Base-by-base conservation (phyloP, 305 asterid genomes). In the Fraxinus greggii region DNA sequence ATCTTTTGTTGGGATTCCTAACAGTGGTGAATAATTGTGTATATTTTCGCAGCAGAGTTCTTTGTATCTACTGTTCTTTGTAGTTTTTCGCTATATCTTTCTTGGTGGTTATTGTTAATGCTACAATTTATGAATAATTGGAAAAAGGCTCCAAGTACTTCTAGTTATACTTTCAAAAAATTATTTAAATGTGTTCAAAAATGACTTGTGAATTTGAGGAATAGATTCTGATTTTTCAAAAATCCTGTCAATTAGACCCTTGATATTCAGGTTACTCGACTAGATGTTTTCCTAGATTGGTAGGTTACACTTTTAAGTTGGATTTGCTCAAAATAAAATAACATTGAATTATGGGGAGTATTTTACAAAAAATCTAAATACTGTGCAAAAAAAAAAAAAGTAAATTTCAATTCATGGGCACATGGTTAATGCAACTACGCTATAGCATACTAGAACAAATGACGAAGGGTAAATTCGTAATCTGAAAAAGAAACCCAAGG, bases 1-100 rank as follows among this genome's bases (percentile, higher is more conserved):
- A 84, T 74, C 7, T 77, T 65, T 72, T 88, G 74, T 51, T 79
- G 45, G 82, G 59, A 40, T 29, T 78, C 75, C 29, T 5, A 59
- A 38, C 42, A 24, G 7, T 45, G 72, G 83, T 79, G 77, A 63
- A 54, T 56, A 48, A 75, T 75, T 79, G 80, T 83, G 72, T 70
- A 76, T 54, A 33, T 73, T 75, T 61, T 59, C 15, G 29, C 31
- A 19, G 65, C 70, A 0, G 65, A 56, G 26, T n/a, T 56, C 12
- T n/a, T 54, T 3, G 24, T 48, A 15, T 48, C 59, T 48, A 17
- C 59, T 2, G 51, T 45, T 45, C 6, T n/a, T 54, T 51, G 24
- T 54, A 1, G 24, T 54, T 54, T 21, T 54, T 54, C 4, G 65
- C 65, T 5, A 5, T n/a, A 56, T 56, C 26, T 56, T 56, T 6